Conservation (phyloP, 2,329 filamentous ascomycete species). For the Colletotrichum tropicicola region DNA sequence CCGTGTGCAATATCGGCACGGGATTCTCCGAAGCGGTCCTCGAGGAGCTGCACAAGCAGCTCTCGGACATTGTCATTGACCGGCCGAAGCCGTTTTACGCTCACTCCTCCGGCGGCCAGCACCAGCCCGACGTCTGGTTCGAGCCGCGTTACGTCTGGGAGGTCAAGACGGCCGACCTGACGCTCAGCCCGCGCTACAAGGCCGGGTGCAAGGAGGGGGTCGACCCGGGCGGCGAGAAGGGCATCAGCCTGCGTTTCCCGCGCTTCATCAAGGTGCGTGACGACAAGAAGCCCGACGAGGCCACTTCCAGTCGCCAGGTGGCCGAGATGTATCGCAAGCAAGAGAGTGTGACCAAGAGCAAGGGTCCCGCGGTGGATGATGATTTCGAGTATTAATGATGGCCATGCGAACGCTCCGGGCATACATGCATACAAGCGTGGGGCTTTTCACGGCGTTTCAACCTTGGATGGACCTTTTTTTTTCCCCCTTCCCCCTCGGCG, state of each 20-base stretch:
- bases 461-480: background rate
- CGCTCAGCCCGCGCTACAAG: conserved; percentile 90
- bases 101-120: conserved; percentile 84
- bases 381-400: conserved; percentile 88
- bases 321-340: conserved; percentile 98
- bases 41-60: conserved; percentile 81
- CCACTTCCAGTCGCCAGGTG: conserved; percentile 84
- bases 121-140: conserved; percentile 99
- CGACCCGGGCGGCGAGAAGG: conserved; percentile 75
- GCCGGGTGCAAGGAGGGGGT: conserved; percentile 86
- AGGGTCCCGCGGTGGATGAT: conserved; percentile 89
- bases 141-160: conserved; percentile 97
- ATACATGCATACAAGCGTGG: background rate
- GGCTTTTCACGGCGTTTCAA: conserved; percentile 20
- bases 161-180: conserved; percentile 95
- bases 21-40: conserved; percentile 95
- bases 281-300: conserved; percentile 95
- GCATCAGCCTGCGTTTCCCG: conserved; percentile 90
- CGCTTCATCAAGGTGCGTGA: conserved; percentile 91
- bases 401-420: background rate
- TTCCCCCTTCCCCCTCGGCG: too few species aligned
- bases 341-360: conserved; percentile 87
- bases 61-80: conserved; percentile 84
- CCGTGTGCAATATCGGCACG: conserved; percentile 97
- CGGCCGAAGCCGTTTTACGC: conserved; percentile 93